A percentile compares a stretch with the other conserved stretches of the same genome.
Conservation (phyloP, 2,329 filamentous ascomycete genomes). For the Exophiala aquamarina region DNA sequence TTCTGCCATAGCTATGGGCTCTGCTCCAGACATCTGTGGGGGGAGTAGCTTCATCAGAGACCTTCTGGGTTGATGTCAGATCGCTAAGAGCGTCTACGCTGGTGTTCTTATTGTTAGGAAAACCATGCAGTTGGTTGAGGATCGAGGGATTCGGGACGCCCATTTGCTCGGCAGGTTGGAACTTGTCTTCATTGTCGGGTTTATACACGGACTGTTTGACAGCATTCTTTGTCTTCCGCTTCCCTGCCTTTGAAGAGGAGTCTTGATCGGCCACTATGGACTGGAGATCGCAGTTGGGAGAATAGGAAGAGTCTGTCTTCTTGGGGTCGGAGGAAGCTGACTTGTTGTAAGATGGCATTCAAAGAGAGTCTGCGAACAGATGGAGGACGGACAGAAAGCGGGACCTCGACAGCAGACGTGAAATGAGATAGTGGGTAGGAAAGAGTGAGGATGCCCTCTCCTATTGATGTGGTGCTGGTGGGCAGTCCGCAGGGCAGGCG, state of each 20-base stretch:
- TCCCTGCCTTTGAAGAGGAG: constrained; percentile 18
- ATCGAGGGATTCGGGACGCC: constrained; percentile 18
- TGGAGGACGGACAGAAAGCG: background rate
- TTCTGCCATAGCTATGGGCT: constrained; percentile 18
- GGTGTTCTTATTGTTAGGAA: constrained; percentile 11
- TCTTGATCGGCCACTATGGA: constrained; percentile 20
- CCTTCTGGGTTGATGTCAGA: constrained; percentile 23
- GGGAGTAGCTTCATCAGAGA: constrained; percentile 28
- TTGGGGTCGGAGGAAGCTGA: constrained; percentile 11
- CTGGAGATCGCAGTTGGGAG: constrained; percentile 1
- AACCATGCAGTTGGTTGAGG: constrained; percentile 18
- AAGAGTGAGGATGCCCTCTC: background rate
- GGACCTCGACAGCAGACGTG: too few relatives aligned
- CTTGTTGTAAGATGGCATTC: constrained; percentile 25
- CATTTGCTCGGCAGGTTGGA: constrained; percentile 15
- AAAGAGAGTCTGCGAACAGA: constrained; percentile 5
- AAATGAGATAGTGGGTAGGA: too few relatives aligned
- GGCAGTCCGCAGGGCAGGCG: background rate
- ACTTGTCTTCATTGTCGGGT: constrained; percentile 22
- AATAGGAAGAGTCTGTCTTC: constrained; percentile 7
- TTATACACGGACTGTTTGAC: constrained; percentile 16
- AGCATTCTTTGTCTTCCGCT: constrained; percentile 26
- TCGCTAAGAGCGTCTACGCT: constrained; percentile 18
- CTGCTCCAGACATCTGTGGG: constrained; percentile 21
- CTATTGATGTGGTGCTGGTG: background rate